Evolutionary conservation across 108 stramenopile genomes (phyloP), one percentile per base, ranked within the genome.

Genomic region (Epipyxis sp.): DNA sequence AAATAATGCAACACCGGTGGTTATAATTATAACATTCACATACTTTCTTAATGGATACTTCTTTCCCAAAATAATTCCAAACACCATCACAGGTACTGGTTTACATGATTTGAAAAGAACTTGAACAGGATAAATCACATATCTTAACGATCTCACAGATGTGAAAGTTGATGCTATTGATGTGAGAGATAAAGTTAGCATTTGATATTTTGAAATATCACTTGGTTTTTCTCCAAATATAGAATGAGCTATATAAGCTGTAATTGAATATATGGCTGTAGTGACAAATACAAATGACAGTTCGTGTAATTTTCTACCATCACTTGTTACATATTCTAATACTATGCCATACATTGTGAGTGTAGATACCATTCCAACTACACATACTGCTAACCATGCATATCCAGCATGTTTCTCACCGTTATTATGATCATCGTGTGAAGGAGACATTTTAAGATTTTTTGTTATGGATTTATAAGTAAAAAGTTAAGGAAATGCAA

Each of bases 91-190:
- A 1, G 97, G 95, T 30, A 98, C 93, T 40, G 97, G 97, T 82
- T 98, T 98, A 85, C 97, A 98, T 82, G 91, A 92, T 85, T 98
- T 98, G 59, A 94, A 95, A 54, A 98, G 80, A 1, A 98, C 95
- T 88, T 85, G 71, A 61, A 98, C 95, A 37, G 97, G 97, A 85
- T 95, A 89, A 59, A 87, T 80, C 35, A 92, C 92, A 78, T 94
- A 97, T 74, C 97, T 83, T 68, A 98, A 82, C 1, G 90, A 91
- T 41, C 97, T 86, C 0, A 98, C 97, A 29, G 91, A 92, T 46
- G 89, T 94, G 87, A 95, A 98, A 40, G 97, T 98, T 44, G 89
- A 90, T 1, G 95, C 97, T 94, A 98, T 98, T 76, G 88, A 89
- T 13, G 94, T 95, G 77, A 95, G 69, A 41, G 94, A 95, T 74